A percentile compares a stretch with the other conserved stretches of the same genome.
phyloP scores from a whole-genome alignment of 352 stramenopile genomes.

The Phytophthora capsici region DNA sequence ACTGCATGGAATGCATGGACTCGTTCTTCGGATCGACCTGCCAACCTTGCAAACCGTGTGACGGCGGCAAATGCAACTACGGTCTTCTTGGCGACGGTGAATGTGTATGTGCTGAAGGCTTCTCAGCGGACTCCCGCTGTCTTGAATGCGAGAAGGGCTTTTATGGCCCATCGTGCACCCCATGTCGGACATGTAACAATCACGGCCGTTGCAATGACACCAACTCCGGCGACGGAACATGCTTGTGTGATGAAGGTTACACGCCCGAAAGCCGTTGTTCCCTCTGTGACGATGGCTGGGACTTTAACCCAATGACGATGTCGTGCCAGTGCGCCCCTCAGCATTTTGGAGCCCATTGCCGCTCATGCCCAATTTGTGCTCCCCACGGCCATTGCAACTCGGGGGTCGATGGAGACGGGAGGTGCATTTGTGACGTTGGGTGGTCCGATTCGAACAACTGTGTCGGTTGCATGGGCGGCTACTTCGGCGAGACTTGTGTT shows the following conservation, averaged over 20 bases:
- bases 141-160: constrained; percentile 74
- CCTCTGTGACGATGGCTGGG: constrained; percentile 84
- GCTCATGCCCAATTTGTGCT: constrained; percentile 86
- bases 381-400: constrained; percentile 87
- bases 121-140: constrained; percentile 73
- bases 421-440: constrained; percentile 85
- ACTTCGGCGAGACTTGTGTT: constrained; percentile 77
- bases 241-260: constrained; percentile 88
- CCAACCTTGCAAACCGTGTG: constrained; percentile 79
- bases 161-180: constrained; percentile 80
- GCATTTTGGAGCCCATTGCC: constrained; percentile 80
- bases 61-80: constrained; percentile 83
- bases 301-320: constrained; percentile 90
- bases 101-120: constrained; percentile 85
- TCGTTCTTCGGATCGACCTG: constrained; percentile 82
- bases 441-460: constrained; percentile 91
- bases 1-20: constrained; percentile 88
- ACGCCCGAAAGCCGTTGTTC: constrained; percentile 75
- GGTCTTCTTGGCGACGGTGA: constrained; percentile 75
- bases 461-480: constrained; percentile 86
- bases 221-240: constrained; percentile 64
- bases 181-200: constrained; percentile 84
- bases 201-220: constrained; percentile 85
- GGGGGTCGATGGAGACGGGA: constrained; percentile 79
- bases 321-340: constrained; percentile 84